Conservation (phyloP, 2,329 filamentous ascomycete species). For the Pyrenochaeta sp. region DNA sequence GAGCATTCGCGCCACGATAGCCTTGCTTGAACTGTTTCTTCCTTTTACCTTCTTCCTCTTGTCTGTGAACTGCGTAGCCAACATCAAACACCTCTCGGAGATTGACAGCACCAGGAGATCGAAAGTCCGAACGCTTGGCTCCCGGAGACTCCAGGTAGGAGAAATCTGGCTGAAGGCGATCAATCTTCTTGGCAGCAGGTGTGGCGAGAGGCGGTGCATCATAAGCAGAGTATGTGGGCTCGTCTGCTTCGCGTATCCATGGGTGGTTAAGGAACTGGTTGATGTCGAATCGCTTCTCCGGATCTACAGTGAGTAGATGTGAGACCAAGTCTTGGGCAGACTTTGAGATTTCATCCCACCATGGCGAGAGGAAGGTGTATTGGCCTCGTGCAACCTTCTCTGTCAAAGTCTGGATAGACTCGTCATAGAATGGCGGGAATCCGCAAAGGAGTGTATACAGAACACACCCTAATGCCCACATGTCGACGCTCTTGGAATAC, state of each 20-base stretch:
- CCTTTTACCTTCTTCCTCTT: slow-evolving; percentile 94
- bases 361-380: slow-evolving; percentile 96
- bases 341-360: slow-evolving; percentile 99
- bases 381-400: slow-evolving; percentile 97
- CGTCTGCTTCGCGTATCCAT: slow-evolving; percentile 80
- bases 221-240: slow-evolving; percentile 70
- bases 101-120: slow-evolving; percentile 93
- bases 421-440: slow-evolving; percentile 98
- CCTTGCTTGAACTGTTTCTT: slow-evolving; percentile 82
- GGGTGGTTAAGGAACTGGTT: slow-evolving; percentile 92
- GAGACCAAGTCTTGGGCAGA: slow-evolving; percentile 92
- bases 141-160: slow-evolving; percentile 66
- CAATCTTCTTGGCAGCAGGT: slow-evolving; percentile 68
- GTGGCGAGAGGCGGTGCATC: slow-evolving; percentile 78
- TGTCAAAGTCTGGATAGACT: slow-evolving; percentile 94
- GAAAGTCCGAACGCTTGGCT: slow-evolving; percentile 85
- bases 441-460: slow-evolving; percentile 96
- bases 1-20: slow-evolving; percentile 67
- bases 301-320: slow-evolving; percentile 92
- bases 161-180: slow-evolving; percentile 59
- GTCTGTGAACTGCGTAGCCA: slow-evolving; percentile 94
- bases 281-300: slow-evolving; percentile 93
- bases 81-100: slow-evolving; percentile 97
- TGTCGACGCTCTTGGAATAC: slow-evolving; percentile 98
- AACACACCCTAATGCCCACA: slow-evolving; percentile 98